Conservation (phyloP, 192 early-diverging fungal species). For the Rhizophagus sp. region DNA sequence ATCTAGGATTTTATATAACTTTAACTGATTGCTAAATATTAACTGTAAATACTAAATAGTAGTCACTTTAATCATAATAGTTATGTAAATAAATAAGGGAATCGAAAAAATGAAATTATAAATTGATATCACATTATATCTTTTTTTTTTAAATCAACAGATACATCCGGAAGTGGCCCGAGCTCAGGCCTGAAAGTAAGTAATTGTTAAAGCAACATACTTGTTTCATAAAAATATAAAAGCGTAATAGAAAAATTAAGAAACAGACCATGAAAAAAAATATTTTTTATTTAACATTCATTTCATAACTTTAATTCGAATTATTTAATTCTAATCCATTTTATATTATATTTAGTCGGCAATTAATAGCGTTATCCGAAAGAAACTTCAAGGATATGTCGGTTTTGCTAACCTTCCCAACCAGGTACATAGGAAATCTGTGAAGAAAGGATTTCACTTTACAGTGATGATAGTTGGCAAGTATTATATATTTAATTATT, state of each 20-base stretch:
- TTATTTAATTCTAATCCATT: not conserved
- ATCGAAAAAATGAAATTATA: no score
- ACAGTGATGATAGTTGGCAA: slow-evolving; percentile 95
- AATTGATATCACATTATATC: not conserved
- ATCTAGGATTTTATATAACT: not conserved
- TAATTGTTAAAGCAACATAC: not conserved
- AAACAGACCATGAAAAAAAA: no score
- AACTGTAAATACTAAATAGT: no score
- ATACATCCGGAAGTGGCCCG: slow-evolving; percentile 2
- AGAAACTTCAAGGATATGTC: slow-evolving; percentile 55
- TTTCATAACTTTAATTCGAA: not conserved
- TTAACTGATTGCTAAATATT: not conserved
- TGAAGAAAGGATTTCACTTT: slow-evolving; percentile 95
- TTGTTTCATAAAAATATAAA: not conserved
- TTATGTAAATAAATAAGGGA: no score
- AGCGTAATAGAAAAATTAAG: not conserved
- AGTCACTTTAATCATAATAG: no score
- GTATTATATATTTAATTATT: slow-evolving; percentile 34
- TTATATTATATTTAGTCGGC: slow-evolving; percentile 18
- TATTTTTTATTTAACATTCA: no score
- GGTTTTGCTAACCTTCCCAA: slow-evolving; percentile 95
- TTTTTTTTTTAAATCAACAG: not conserved
- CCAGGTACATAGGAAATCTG: slow-evolving; percentile 91
- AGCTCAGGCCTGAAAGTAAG: slow-evolving; percentile 8
- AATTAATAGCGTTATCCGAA: slow-evolving; percentile 40